phyloP scores from a whole-genome alignment of 2,329 filamentous ascomycete species.

The Microcera coccophila region DNA sequence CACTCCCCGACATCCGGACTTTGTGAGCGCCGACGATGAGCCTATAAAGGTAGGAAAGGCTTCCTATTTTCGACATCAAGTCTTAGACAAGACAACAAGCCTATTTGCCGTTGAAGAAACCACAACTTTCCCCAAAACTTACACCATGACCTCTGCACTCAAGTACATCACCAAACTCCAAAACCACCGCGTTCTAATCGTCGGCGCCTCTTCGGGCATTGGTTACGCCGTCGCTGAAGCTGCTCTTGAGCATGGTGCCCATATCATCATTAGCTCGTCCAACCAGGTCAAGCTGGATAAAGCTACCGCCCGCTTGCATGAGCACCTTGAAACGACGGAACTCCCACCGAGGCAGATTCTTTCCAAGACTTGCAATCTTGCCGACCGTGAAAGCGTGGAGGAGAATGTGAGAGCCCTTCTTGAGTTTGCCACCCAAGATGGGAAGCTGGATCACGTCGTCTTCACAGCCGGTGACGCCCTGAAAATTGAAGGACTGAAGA shows the following conservation, averaged over 20 bases:
- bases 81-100: background rate
- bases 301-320: conserved; percentile 41
- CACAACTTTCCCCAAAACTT: background rate
- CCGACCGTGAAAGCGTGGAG: conserved; percentile 15
- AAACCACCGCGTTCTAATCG: conserved; percentile 48
- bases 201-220: conserved; percentile 62
- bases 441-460: conserved; percentile 54
- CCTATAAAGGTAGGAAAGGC: background rate
- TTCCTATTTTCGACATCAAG: background rate
- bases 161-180: conserved; percentile 35
- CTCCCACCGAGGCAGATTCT: conserved; percentile 25
- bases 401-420: conserved; percentile 48
- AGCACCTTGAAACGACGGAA: conserved; percentile 33
- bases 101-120: background rate
- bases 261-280: conserved; percentile 59
- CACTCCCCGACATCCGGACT: background rate
- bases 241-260: conserved; percentile 50
- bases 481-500: conserved; percentile 35
- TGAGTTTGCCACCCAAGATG: conserved; percentile 41
- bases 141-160: conserved; percentile 10
- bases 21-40: background rate
- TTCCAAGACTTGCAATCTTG: conserved; percentile 23
- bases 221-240: conserved; percentile 59
- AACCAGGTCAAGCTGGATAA: conserved; percentile 44
- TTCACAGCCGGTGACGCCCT: conserved; percentile 52